phyloP scores from a whole-genome alignment of 352 stramenopile genomes.

The Phytophthora sp. region DNA sequence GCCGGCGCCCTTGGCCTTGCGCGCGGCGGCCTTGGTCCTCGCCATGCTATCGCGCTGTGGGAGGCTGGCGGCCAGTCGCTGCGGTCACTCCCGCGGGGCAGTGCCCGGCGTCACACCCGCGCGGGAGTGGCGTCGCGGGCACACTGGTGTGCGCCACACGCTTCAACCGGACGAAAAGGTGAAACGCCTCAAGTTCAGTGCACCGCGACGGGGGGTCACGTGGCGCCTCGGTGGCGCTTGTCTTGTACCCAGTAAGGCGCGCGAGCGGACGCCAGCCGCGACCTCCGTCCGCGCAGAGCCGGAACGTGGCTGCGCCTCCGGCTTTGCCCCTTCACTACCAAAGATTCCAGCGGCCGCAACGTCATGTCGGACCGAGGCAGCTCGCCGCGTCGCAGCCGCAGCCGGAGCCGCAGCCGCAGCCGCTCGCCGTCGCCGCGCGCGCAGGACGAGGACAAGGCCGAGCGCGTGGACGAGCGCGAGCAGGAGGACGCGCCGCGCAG shows the following conservation, averaged over 20 bases:
- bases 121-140: background rate
- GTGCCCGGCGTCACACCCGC: too few relatives aligned
- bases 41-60: conserved; percentile 48
- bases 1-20: conserved; percentile 34
- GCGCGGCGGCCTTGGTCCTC: conserved; percentile 43
- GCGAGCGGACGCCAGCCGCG: background rate
- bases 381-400: conserved; percentile 22
- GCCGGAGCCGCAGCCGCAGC: conserved; percentile 26
- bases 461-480: background rate
- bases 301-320: conserved; percentile 8
- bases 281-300: conserved; percentile 9
- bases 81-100: too few relatives aligned
- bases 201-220: background rate
- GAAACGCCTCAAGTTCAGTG: conserved; percentile 21
- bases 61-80: conserved; percentile 4
- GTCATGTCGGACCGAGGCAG: conserved; percentile 46
- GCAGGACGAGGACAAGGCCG: conserved; percentile 18
- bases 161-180: conserved; percentile 20
- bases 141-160: conserved; percentile 9
- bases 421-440: conserved; percentile 30
- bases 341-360: conserved; percentile 22
- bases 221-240: background rate
- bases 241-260: conserved; percentile 14
- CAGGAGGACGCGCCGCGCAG: conserved; percentile 2
- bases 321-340: conserved; percentile 25